Percentiles rank a stretch among this genome's conserved stretches.
Conservation (phyloP, 2,329 filamentous ascomycete genomes). For the Botrytis porri region DNA sequence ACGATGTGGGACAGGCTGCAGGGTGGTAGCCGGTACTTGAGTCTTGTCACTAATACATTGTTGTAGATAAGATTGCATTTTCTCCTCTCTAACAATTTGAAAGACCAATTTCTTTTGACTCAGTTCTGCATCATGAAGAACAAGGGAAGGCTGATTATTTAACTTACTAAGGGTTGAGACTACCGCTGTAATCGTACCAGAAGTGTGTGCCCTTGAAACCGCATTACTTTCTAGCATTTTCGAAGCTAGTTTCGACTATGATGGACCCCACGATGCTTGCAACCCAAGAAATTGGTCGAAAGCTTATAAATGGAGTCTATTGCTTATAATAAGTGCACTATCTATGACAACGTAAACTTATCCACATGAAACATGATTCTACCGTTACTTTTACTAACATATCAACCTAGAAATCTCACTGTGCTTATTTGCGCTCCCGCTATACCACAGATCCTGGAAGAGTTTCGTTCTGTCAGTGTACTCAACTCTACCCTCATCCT, state of each 20-base stretch:
- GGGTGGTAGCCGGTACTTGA: neutral
- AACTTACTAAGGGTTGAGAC: neutral
- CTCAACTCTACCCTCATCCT: neutral
- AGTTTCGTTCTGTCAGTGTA: neutral
- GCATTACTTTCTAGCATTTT: neutral
- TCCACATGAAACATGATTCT: neutral
- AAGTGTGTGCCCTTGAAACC: neutral
- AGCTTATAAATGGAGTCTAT: slow-evolving; percentile 1
- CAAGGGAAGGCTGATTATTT: neutral
- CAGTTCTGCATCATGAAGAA: neutral
- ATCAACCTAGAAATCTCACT: neutral
- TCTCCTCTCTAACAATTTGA: neutral
- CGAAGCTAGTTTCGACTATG: neutral
- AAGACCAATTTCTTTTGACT: neutral
- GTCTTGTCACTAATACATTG: neutral
- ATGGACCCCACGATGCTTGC: neutral
- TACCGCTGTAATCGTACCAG: neutral
- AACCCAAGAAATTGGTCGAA: slow-evolving; percentile 13
- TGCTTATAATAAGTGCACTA: neutral
- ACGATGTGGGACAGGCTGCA: neutral
- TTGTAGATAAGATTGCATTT: neutral
- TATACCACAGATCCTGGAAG: slow-evolving; percentile 6
- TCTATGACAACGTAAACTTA: slow-evolving; percentile 1
- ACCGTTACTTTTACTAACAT: neutral
- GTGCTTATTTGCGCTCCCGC: slow-evolving; percentile 6